Evolutionary conservation across 192 early-diverging fungal genomes (phyloP).

Genomic region (Entomortierella chlamydospora): DNA sequence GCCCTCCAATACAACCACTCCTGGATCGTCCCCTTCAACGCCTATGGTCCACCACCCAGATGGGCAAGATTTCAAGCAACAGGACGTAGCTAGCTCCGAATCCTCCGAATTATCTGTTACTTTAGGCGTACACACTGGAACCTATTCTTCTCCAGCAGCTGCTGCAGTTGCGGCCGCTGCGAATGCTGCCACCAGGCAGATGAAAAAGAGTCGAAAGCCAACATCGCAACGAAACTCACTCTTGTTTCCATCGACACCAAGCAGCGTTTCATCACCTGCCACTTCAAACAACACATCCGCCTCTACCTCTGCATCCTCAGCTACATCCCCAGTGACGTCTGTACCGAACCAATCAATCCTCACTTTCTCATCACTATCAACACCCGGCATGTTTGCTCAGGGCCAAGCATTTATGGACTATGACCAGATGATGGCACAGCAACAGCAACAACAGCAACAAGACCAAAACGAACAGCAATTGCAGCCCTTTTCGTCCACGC

Average conservation of each 20-base stretch:
- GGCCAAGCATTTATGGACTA: conserved; percentile 44
- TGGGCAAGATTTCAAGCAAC: conserved; percentile 2
- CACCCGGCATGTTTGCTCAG: conserved; percentile 45
- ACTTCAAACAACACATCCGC: too few relatives aligned
- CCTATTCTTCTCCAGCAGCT: background rate
- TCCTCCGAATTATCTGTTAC: background rate
- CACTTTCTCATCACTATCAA: conserved; percentile 35
- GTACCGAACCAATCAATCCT: conserved; percentile 6
- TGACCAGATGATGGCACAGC: conserved; percentile 18
- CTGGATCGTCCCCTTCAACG: conserved; percentile 21
- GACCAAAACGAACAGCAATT: conserved; percentile 4
- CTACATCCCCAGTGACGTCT: background rate
- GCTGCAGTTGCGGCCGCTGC: background rate
- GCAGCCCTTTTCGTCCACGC: conserved; percentile 15
- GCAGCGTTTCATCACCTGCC: background rate
- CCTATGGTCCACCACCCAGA: conserved; percentile 18
- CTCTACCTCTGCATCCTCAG: background rate
- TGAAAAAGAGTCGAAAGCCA: conserved; percentile 44
- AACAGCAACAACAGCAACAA: conserved; percentile 15
- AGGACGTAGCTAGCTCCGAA: background rate
- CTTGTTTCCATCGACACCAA: conserved; percentile 1
- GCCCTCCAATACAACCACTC: conserved; percentile 14
- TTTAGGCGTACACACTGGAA: background rate
- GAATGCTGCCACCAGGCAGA: background rate
- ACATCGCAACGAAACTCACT: conserved; percentile 35